Conservation (phyloP, 2,329 filamentous ascomycete genomes). For the Penicillium sp. region DNA sequence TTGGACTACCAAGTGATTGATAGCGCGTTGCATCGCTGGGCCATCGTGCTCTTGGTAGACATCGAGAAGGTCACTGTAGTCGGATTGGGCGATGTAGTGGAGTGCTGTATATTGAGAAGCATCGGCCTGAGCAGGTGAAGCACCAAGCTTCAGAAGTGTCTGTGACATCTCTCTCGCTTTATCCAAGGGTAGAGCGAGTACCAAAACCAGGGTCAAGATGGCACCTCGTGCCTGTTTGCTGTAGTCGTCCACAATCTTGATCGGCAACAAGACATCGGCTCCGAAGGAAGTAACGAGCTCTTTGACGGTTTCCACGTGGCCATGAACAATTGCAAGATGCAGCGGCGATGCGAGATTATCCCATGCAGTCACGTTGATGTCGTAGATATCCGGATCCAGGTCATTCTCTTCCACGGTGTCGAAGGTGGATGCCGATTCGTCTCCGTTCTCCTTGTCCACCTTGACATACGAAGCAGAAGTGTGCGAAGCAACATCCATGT, state of each 20-base stretch:
- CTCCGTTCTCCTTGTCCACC: conserved; percentile 50
- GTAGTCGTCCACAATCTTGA: conserved; percentile 64
- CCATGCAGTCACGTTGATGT: conserved; percentile 81
- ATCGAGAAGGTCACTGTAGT: conserved; percentile 54
- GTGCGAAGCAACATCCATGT: conserved; percentile 46
- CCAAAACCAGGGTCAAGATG: conserved; percentile 73
- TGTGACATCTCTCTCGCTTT: conserved; percentile 70
- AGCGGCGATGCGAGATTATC: conserved; percentile 75
- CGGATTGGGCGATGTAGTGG: conserved; percentile 65
- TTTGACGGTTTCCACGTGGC: conserved; percentile 72
- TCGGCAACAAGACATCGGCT: conserved; percentile 75
- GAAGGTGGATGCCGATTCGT: conserved; percentile 47
- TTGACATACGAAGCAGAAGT: conserved; percentile 79
- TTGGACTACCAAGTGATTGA: conserved; percentile 67
- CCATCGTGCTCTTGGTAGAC: conserved; percentile 61
- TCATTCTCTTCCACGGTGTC: conserved; percentile 59
- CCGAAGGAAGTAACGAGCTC: conserved; percentile 74
- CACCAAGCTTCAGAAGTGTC: conserved; percentile 71
- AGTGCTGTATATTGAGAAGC: conserved; percentile 68
- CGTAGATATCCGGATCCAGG: conserved; percentile 77
- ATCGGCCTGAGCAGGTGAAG: conserved; percentile 76
- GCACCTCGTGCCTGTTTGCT: conserved; percentile 61
- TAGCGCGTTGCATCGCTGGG: conserved; percentile 65
- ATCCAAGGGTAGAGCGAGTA: conserved; percentile 66
- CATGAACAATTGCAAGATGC: conserved; percentile 78